Evolutionary conservation across 2,329 filamentous ascomycete species (phyloP).

Genomic region (Mariannaea elegans): DNA sequence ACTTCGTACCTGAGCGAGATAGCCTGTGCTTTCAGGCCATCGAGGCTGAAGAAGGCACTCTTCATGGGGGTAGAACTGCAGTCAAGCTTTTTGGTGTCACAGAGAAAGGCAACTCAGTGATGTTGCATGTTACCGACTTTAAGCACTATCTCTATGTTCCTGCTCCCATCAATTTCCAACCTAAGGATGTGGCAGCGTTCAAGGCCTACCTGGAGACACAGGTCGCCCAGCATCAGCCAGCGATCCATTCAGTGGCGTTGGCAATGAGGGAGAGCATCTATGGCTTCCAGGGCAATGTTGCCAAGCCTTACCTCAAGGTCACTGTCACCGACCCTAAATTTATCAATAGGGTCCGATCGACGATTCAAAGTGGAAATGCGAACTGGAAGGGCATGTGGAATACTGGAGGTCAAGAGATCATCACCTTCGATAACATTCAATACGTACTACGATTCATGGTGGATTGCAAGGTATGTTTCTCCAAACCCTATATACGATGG

Average conservation of each 20-base stretch:
- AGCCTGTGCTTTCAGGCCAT: conserved; percentile 94
- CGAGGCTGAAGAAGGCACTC: conserved; percentile 88
- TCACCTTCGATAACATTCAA: conserved; percentile 96
- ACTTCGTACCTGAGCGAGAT: conserved; percentile 66
- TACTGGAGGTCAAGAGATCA: conserved; percentile 71
- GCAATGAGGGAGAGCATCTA: conserved; percentile 90
- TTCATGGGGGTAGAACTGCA: conserved; percentile 78
- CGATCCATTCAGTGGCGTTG: conserved; percentile 83
- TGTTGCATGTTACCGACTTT: conserved; percentile 95
- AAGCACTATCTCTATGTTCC: conserved; percentile 95
- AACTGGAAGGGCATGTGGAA: conserved; percentile 96
- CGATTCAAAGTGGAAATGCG: conserved; percentile 77
- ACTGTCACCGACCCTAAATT: conserved; percentile 89
- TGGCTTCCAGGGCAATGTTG: conserved; percentile 91
- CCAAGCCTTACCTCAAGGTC: conserved; percentile 92
- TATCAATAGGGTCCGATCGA: conserved; percentile 77
- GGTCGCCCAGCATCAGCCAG: conserved; percentile 75
- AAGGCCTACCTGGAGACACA: conserved; percentile 82
- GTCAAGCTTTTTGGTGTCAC: conserved; percentile 96
- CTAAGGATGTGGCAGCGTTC: conserved; percentile 80
- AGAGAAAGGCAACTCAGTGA: conserved; percentile 82
- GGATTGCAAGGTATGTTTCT: conserved; percentile 77
- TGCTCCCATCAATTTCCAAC: conserved; percentile 83
- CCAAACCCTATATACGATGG: neutral
- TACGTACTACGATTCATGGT: conserved; percentile 98